Evolutionary conservation across 768 basidiomycete genomes (phyloP).

Genomic region (Calocera viscosa): DNA sequence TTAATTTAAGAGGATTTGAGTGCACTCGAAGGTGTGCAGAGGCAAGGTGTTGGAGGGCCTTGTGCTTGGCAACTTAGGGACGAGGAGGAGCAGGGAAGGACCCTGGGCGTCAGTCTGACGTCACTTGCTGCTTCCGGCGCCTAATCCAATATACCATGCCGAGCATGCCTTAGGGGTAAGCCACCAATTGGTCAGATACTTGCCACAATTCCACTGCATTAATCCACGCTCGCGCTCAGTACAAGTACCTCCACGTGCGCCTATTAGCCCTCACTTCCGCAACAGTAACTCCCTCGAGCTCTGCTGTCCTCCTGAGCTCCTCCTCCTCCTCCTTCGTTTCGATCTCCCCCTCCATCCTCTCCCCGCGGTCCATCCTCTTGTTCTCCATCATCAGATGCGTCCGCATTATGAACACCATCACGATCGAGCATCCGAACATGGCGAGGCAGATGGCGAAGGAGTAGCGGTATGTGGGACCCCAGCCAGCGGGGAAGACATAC

Average conservation of each 20-base stretch:
- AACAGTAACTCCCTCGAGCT: constrained; percentile 49
- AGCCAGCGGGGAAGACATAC: constrained; percentile 45
- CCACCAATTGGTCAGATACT: too few relatives aligned
- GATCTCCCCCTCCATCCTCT: constrained; percentile 72
- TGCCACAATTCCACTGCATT: too few relatives aligned
- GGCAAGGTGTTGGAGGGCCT: too few relatives aligned
- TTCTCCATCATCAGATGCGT: constrained; percentile 14
- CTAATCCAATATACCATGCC: too few relatives aligned
- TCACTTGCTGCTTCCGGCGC: too few relatives aligned
- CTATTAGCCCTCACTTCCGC: constrained; percentile 42
- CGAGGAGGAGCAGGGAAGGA: too few relatives aligned
- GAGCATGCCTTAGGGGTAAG: too few relatives aligned
- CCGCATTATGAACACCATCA: constrained; percentile 33
- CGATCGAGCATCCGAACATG: constrained; percentile 36
- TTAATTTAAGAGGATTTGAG: neutral
- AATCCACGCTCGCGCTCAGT: too few relatives aligned
- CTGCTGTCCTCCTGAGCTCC: constrained; percentile 68
- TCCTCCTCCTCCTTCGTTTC: constrained; percentile 61
- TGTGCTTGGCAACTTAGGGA: too few relatives aligned
- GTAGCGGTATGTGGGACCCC: constrained; percentile 57
- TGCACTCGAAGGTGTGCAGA: neutral
- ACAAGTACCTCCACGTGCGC: neutral
- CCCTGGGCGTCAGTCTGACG: too few relatives aligned
- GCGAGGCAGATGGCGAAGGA: constrained; percentile 66
- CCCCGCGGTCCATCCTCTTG: constrained; percentile 16